Conservation (phyloP, 2,329 filamentous ascomycete species). For the Escovopsis sp. region DNA sequence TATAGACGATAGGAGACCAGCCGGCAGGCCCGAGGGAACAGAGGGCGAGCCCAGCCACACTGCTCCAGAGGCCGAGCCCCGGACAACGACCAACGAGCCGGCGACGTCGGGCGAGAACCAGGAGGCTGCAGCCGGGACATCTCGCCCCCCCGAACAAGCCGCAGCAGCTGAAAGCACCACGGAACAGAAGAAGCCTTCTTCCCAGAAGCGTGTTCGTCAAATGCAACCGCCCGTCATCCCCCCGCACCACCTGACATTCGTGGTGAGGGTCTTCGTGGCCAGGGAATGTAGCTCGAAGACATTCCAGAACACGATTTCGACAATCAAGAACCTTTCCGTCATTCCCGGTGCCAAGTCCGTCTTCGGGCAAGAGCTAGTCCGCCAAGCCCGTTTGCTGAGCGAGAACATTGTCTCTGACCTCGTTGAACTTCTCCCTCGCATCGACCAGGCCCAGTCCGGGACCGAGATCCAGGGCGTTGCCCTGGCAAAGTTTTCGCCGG, state of each 20-base stretch:
- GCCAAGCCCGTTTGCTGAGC: constrained; percentile 72
- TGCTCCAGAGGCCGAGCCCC: constrained; percentile 16
- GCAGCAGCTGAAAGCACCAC: constrained; percentile 11
- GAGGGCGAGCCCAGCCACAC: constrained; percentile 18
- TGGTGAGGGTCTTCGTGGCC: constrained; percentile 93
- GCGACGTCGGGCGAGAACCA: constrained; percentile 6
- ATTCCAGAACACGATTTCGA: constrained; percentile 91
- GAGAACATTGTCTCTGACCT: constrained; percentile 75
- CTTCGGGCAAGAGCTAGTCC: constrained; percentile 86
- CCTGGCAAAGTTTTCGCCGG: constrained; percentile 86
- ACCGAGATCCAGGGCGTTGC: constrained; percentile 94
- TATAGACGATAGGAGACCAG: constrained; percentile 29
- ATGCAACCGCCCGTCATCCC: constrained; percentile 74
- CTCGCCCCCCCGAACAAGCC: constrained; percentile 12
- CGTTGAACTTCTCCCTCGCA: constrained; percentile 70
- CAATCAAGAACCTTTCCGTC: constrained; percentile 94
- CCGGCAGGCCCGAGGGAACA: constrained; percentile 24
- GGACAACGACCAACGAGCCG: constrained; percentile 15
- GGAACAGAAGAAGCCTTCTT: constrained; percentile 23
- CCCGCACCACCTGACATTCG: constrained; percentile 74
- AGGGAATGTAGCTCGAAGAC: constrained; percentile 95
- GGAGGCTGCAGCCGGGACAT: constrained; percentile 13
- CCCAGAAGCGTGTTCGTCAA: constrained; percentile 38
- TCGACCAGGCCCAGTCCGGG: constrained; percentile 71
- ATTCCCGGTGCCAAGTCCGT: constrained; percentile 80